Base-by-base conservation (phyloP, 345 rosid species). In the Brassica carinata region DNA sequence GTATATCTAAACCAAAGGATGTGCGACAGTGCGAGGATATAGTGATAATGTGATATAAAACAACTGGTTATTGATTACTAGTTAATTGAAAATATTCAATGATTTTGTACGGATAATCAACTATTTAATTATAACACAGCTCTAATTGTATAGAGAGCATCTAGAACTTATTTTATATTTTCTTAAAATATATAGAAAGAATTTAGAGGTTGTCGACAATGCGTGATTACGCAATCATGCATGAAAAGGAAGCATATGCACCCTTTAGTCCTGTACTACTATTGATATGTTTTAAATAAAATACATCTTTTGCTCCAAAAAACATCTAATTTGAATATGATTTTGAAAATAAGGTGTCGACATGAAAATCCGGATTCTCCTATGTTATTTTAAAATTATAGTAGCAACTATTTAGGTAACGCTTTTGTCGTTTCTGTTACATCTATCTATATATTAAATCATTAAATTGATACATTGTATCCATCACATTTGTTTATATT, bases 401-500 rank as follows among this genome's bases (percentile, higher is more conserved):
- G 9, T 55, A 55, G 64, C 29, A 29, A 69, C 27, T 18, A 61
- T 77, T 11, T 17, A 29, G 34, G 31, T 76, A 10, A 71, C 14
- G 65, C 7, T 57, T 71, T 8, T 30, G 29, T 30, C 9, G 15
- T 29, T 2, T 70, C 63, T 51, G 67, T 30, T 43, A 48, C 53
- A 77, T 13, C 18, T 5, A 23, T 68, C 29, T 8, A 6, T 64
- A 8, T 34, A 55, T 53, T 1, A 5, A 59, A 61, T 10, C 45
- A 59, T 69, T 30, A 40, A 18, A 64, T 48, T 53, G 57, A 53
- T 78, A 23, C 81, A 71, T 63, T 51, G 81, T n/a, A 78, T 78
- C 55, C 7, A 51, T 13, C 65, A 36, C 9, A 5, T 17, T n/a
- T 40, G n/a, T 48, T 8, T 8, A 62, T 43, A 71, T n/a, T 33